Evolutionary conservation across 441 rosid genomes (phyloP).

Genomic region (Syzygium syzygioides): DNA sequence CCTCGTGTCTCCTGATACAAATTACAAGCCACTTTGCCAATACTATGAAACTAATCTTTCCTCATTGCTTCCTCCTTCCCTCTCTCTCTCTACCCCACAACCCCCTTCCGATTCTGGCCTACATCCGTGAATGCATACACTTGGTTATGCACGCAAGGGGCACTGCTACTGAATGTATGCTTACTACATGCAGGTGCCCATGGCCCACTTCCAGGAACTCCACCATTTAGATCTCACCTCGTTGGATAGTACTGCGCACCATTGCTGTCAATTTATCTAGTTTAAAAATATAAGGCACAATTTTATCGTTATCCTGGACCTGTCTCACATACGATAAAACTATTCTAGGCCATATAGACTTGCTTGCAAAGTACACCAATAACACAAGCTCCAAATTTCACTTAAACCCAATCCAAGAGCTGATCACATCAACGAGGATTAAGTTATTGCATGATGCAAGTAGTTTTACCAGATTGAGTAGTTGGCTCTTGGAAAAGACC

Average conservation of each 20-base stretch:
- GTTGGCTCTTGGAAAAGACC: slow-evolving; percentile 46
- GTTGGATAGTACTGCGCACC: background rate
- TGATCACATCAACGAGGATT: background rate
- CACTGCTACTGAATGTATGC: background rate
- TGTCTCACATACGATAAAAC: background rate
- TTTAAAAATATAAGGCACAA: background rate
- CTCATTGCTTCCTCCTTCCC: background rate
- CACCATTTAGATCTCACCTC: background rate
- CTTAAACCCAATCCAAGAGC: background rate
- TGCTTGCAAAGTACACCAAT: background rate
- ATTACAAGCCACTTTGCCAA: background rate
- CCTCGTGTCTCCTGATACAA: background rate
- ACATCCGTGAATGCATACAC: background rate
- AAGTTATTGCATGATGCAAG: background rate
- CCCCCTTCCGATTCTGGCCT: background rate
- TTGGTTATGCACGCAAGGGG: background rate
- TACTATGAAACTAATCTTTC: background rate
- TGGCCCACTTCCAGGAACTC: background rate
- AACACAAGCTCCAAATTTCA: background rate
- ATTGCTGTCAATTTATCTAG: background rate
- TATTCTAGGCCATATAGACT: background rate
- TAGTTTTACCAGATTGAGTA: slow-evolving; percentile 37
- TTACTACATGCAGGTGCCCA: background rate
- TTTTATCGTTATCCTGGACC: background rate
- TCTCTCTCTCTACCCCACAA: background rate